Evolutionary conservation across 2,329 filamentous ascomycete genomes (phyloP).

Genomic region (Neophaeococcomyces aloes): DNA sequence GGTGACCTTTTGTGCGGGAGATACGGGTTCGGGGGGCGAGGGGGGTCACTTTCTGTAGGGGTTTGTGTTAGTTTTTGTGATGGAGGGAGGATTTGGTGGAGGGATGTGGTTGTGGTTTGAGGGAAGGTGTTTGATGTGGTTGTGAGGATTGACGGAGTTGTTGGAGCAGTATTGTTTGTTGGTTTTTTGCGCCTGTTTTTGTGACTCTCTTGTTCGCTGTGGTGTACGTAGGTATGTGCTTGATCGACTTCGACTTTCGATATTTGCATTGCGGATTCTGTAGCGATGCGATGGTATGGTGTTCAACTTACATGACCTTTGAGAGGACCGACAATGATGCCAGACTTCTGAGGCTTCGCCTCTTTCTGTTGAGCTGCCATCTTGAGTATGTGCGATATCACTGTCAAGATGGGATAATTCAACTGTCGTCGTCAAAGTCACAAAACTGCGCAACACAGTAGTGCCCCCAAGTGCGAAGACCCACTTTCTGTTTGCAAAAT

Average conservation of each 20-base stretch:
- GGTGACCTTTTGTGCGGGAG: slow-evolving; percentile 82
- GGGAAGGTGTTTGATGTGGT: background rate
- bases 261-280: background rate
- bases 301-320: slow-evolving; percentile 52
- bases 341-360: slow-evolving; percentile 26
- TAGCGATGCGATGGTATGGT: too few species aligned
- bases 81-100: background rate
- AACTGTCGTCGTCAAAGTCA: background rate
- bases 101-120: background rate
- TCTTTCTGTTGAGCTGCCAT: slow-evolving; percentile 28
- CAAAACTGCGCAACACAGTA: slow-evolving; percentile 6
- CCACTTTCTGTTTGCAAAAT: background rate
- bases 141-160: background rate
- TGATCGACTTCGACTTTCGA: background rate
- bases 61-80: slow-evolving; percentile 5
- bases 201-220: background rate
- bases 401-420: slow-evolving; percentile 6
- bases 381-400: slow-evolving; percentile 12
- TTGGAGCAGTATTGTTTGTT: background rate
- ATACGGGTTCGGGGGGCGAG: slow-evolving; percentile 68
- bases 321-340: slow-evolving; percentile 53
- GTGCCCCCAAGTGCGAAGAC: slow-evolving; percentile 3
- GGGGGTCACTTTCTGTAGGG: slow-evolving; percentile 65
- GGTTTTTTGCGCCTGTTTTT: background rate
- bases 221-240: background rate